phyloP scores from a whole-genome alignment of 768 basidiomycete genomes.

The Serendipita sp. region DNA sequence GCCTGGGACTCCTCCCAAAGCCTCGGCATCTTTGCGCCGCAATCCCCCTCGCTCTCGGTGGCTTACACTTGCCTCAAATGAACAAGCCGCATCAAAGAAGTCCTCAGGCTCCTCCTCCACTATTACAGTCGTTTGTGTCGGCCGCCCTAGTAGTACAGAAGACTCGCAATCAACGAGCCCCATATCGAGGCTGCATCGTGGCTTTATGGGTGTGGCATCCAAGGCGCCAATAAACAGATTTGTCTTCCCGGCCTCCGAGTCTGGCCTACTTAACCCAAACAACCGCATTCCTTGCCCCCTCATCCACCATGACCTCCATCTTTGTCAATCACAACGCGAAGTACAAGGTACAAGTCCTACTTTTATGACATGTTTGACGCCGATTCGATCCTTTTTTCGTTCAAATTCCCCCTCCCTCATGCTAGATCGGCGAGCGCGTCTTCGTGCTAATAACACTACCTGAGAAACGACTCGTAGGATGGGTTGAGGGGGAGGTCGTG shows the following conservation, averaged over 20 bases:
- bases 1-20: background rate
- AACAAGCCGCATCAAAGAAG: constrained; percentile 1
- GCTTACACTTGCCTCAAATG: constrained; percentile 1
- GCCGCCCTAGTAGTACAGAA: background rate
- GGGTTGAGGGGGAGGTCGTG: background rate
- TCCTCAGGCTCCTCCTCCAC: background rate
- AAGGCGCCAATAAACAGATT: background rate
- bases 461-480: background rate
- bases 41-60: background rate
- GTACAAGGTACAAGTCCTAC: background rate
- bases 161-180: background rate
- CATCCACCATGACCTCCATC: constrained; percentile 1
- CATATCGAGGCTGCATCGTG: background rate
- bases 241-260: background rate
- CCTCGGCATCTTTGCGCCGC: background rate
- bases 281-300: background rate
- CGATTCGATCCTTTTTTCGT: background rate
- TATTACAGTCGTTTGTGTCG: background rate
- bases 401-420: background rate
- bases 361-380: no score
- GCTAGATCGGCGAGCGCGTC: background rate
- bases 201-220: background rate
- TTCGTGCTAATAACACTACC: constrained; percentile 4
- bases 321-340: background rate
- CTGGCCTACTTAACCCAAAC: constrained; percentile 1